Percentiles rank a stretch among this genome's conserved stretches.
These are phyloP conservation scores for Backusella australiensis DNA, from an alignment of 192 early-diverging fungal species.

Conservation along the genomic window DNA sequence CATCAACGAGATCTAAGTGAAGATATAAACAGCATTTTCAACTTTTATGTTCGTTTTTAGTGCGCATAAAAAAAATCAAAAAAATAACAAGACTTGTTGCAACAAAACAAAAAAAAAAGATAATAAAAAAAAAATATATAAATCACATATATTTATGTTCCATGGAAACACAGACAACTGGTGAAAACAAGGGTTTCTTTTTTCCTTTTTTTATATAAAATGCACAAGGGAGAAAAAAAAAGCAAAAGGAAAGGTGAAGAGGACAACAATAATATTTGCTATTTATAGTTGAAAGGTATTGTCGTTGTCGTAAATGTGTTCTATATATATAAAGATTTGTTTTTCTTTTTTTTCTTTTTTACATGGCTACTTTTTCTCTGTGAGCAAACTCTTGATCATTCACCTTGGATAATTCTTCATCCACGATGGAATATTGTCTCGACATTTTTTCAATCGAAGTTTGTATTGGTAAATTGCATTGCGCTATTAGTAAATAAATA, in stretches of 20 bases:
- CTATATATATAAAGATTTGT: neutral
- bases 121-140: neutral
- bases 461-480: constrained; percentile 4
- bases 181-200: no score
- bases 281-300: neutral
- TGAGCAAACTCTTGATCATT: neutral
- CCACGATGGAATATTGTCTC: neutral
- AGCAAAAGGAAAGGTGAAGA: neutral
- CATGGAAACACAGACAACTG: no score
- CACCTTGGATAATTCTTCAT: neutral
- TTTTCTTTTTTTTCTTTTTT: neutral
- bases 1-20: constrained; percentile 36
- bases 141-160: neutral
- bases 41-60: neutral
- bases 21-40: neutral
- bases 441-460: constrained; percentile 8
- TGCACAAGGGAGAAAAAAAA: neutral
- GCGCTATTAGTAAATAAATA: neutral
- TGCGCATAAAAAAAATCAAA: neutral
- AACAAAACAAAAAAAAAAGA: neutral
- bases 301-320: neutral
- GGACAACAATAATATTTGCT: neutral
- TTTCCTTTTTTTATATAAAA: neutral
- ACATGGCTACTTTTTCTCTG: constrained; percentile 12
- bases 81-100: neutral